These are phyloP conservation scores for Coccomyxa sp. DNA, from an alignment of 139 green algal genomes.

Conservation along the genomic window DNA sequence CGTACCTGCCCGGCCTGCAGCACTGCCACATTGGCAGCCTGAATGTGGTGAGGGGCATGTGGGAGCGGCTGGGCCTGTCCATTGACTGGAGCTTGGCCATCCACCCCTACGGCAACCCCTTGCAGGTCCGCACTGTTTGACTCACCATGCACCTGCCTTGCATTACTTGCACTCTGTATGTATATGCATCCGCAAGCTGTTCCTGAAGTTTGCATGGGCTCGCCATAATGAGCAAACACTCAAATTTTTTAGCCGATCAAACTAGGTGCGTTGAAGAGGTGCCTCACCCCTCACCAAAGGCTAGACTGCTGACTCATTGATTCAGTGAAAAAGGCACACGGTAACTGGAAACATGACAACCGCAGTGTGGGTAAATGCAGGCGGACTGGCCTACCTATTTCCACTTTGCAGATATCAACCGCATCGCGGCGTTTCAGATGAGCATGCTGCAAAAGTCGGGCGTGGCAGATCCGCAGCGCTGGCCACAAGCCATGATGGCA, in stretches of 20 bases:
- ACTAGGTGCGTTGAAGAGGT: background rate
- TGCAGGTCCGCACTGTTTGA: background rate
- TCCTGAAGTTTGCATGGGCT: no score
- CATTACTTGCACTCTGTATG: background rate
- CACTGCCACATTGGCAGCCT: slow-evolving; percentile 3
- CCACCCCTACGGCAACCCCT: slow-evolving; percentile 4
- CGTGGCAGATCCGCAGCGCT: background rate
- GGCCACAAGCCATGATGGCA: background rate
- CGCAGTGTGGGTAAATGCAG: background rate
- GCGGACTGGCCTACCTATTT: background rate
- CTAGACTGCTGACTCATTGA: background rate
- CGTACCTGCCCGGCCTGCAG: background rate
- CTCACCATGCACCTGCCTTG: background rate
- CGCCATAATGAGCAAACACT: no score
- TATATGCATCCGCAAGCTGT: background rate
- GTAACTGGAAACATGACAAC: background rate
- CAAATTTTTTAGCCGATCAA: no score
- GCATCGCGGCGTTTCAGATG: background rate
- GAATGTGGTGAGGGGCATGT: background rate
- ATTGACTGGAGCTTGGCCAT: slow-evolving; percentile 5
- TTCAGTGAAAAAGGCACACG: no score
- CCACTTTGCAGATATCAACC: background rate
- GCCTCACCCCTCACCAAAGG: background rate
- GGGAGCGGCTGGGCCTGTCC: background rate
- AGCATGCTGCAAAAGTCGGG: background rate